These are phyloP conservation scores for Populus hybrid DNA, from an alignment of 441 rosid genomes.

Conservation along the genomic window DNA sequence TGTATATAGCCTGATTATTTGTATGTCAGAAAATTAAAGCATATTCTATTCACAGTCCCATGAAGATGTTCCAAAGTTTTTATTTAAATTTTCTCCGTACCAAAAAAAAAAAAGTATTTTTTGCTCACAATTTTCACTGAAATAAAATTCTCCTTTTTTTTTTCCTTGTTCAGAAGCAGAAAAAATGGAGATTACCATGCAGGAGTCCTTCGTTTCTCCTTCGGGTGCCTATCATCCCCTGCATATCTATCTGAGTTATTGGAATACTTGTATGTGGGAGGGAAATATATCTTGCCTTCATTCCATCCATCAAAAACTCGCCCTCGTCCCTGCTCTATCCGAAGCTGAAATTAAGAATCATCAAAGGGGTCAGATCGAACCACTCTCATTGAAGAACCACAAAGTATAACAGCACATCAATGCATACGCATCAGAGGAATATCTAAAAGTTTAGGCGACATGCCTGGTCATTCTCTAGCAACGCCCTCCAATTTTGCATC, in stretches of 20 bases:
- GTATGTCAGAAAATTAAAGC: background rate
- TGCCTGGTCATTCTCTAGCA: slow-evolving; percentile 97
- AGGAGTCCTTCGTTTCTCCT: slow-evolving; percentile 95
- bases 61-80: background rate
- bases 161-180: too few relatives aligned
- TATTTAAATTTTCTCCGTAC: background rate
- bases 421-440: background rate
- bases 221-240: slow-evolving; percentile 75
- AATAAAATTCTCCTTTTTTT: background rate
- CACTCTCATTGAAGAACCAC: background rate
- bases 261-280: slow-evolving; percentile 98
- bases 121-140: background rate
- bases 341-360: slow-evolving; percentile 49
- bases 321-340: slow-evolving; percentile 76
- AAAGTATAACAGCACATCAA: background rate
- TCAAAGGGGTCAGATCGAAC: slow-evolving; percentile 17
- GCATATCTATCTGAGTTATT: slow-evolving; percentile 92
- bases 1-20: slow-evolving; percentile 12
- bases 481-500: slow-evolving; percentile 91
- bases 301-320: slow-evolving; percentile 86
- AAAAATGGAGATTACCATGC: slow-evolving; percentile 57
- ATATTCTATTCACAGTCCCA: background rate
- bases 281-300: slow-evolving; percentile 92
- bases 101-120: background rate
- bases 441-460: slow-evolving; percentile 18